Conservation (phyloP, 164 flowering plant species). For the Magnolia officinalis region DNA sequence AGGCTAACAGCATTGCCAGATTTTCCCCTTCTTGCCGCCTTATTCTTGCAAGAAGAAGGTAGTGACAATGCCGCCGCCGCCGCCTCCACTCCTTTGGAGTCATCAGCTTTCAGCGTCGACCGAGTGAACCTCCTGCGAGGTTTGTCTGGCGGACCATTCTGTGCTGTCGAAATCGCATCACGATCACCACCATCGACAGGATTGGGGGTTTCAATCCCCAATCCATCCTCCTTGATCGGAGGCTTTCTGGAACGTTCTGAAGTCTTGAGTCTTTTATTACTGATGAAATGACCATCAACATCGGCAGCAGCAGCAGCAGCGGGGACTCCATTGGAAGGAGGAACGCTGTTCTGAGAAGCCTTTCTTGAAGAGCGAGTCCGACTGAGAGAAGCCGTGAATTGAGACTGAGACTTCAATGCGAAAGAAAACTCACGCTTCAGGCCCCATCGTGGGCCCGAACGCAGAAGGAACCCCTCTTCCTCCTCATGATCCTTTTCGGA, state of each 20-base stretch:
- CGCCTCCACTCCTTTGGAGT: background rate
- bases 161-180: background rate
- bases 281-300: background rate
- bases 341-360: background rate
- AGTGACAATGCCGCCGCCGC: background rate
- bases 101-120: conserved; percentile 4
- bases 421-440: conserved; percentile 32
- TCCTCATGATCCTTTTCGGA: conserved; percentile 1
- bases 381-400: conserved; percentile 15
- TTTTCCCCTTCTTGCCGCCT: conserved; percentile 2
- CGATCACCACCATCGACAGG: background rate
- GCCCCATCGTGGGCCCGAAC: conserved; percentile 24
- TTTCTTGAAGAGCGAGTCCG: conserved; percentile 16
- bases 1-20: conserved; percentile 3
- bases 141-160: background rate
- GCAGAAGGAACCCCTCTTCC: conserved; percentile 17
- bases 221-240: background rate
- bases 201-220: background rate
- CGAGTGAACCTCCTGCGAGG: conserved; percentile 10
- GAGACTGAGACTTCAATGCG: conserved; percentile 23
- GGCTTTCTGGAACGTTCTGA: background rate
- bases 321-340: background rate
- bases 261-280: conserved; percentile 15
- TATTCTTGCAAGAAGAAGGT: background rate
- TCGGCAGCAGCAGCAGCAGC: background rate